These are phyloP conservation scores for Pseudocercospora fuligena DNA, from an alignment of 2,329 filamentous ascomycete genomes.

Conservation along the genomic window DNA sequence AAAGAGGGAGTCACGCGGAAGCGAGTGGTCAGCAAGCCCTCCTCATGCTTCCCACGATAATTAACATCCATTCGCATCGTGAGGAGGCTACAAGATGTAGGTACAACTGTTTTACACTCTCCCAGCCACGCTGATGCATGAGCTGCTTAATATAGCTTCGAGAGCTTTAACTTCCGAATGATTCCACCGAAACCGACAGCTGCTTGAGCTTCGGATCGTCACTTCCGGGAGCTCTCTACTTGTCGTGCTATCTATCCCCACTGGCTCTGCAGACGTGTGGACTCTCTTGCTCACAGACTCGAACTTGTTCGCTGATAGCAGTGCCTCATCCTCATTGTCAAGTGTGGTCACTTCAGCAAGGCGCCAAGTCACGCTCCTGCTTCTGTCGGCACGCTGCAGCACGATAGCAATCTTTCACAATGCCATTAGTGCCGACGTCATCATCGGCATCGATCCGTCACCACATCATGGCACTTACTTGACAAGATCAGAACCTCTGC, in stretches of 20 bases:
- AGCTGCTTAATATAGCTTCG: slow-evolving; percentile 2
- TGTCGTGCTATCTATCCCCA: background rate
- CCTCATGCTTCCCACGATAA: background rate
- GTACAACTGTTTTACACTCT: background rate
- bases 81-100: background rate
- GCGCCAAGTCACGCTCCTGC: too few relatives aligned
- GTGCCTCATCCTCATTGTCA: background rate
- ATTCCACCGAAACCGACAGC: slow-evolving; percentile 4
- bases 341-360: background rate
- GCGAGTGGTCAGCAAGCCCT: slow-evolving; percentile 8
- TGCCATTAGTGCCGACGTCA: background rate
- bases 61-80: background rate
- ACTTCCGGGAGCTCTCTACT: background rate
- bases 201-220: background rate
- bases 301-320: background rate
- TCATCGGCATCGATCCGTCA: background rate
- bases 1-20: slow-evolving; percentile 3
- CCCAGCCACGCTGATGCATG: background rate
- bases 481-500: background rate
- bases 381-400: too few relatives aligned
- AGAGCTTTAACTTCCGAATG: background rate
- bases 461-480: background rate
- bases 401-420: too few relatives aligned
- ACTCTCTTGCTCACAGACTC: background rate
- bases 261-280: background rate